phyloP scores from a whole-genome alignment of 176 grass and related monocot genomes.

The Musa itinerans region DNA sequence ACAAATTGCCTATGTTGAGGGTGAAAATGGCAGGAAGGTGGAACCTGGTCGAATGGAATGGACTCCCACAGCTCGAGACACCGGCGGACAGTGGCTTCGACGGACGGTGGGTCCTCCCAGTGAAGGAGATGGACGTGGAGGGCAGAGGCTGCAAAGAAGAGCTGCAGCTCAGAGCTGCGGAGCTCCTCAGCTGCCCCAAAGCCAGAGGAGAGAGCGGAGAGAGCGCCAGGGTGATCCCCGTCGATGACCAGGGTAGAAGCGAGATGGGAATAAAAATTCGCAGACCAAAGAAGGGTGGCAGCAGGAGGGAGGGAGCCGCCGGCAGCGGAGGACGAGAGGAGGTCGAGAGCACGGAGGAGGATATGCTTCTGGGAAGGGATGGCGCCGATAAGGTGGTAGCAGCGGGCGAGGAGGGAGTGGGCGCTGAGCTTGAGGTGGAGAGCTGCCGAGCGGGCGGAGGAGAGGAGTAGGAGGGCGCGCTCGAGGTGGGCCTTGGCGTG shows the following conservation, averaged over 20 bases:
- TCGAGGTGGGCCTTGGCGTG: slow-evolving; percentile 79
- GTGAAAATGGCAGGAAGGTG: background rate
- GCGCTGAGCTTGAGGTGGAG: slow-evolving; percentile 66
- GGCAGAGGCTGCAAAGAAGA: slow-evolving; percentile 76
- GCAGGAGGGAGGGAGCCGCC: slow-evolving; percentile 24
- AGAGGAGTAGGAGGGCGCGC: slow-evolving; percentile 62
- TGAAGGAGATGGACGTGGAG: slow-evolving; percentile 74
- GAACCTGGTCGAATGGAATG: slow-evolving; percentile 54
- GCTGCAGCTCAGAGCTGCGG: slow-evolving; percentile 61
- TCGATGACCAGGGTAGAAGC: slow-evolving; percentile 61
- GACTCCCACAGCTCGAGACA: slow-evolving; percentile 47
- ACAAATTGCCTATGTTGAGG: background rate
- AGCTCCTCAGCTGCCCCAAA: slow-evolving; percentile 49
- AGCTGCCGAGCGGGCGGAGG: slow-evolving; percentile 50
- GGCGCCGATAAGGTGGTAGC: slow-evolving; percentile 55
- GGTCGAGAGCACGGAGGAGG: slow-evolving; percentile 47
- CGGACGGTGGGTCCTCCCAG: slow-evolving; percentile 59
- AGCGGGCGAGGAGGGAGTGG: slow-evolving; percentile 60
- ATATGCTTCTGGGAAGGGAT: slow-evolving; percentile 63
- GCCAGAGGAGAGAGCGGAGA: slow-evolving; percentile 40
- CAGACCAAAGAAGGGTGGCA: slow-evolving; percentile 52
- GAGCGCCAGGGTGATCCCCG: slow-evolving; percentile 52
- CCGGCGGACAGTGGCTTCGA: slow-evolving; percentile 35
- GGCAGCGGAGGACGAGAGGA: slow-evolving; percentile 32
- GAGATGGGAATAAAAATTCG: slow-evolving; percentile 86